Percentiles rank a stretch among this genome's conserved stretches.
Evolutionary conservation across 805 yeast genomes (phyloP).

Genomic region (Candida peoriensis): DNA sequence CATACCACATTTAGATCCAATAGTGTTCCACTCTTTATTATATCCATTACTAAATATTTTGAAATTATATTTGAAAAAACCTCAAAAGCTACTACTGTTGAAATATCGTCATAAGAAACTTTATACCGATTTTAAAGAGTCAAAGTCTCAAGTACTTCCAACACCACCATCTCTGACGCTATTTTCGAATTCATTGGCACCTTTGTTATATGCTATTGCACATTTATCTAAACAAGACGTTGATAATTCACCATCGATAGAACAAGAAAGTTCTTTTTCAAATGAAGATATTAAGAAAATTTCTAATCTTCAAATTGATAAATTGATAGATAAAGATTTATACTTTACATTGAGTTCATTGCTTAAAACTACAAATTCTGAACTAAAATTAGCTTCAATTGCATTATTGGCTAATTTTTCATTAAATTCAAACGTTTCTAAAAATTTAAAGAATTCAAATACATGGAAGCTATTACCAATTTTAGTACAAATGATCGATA

Average conservation of each 20-base stretch:
- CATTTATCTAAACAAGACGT: constrained; percentile 15
- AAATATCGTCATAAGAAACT: constrained; percentile 4
- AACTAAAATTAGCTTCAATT: constrained; percentile 19
- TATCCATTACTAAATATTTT: constrained; percentile 10
- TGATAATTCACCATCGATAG: constrained; percentile 2
- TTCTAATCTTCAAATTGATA: constrained; percentile 17
- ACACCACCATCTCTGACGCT: constrained; percentile 13
- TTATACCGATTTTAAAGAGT: constrained; percentile 13
- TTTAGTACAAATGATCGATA: constrained; percentile 18
- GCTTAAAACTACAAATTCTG: constrained; percentile 17
- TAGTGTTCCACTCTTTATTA: constrained; percentile 9
- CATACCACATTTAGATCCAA: constrained; percentile 20
- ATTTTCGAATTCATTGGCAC: constrained; percentile 14
- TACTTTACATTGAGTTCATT: constrained; percentile 20
- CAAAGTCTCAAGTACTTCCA: constrained; percentile 13
- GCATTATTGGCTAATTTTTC: constrained; percentile 18
- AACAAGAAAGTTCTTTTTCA: constrained; percentile 2
- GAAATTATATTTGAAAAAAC: constrained; percentile 4
- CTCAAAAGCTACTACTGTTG: constrained; percentile 3
- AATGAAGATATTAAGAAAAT: constrained; percentile 4
- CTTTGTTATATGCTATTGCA: constrained; percentile 18
- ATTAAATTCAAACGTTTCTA: constrained; percentile 11
- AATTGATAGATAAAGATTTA: constrained; percentile 9
- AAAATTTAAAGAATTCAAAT: constrained; percentile 8
- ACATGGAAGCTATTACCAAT: constrained; percentile 20